Base-by-base conservation (phyloP, 2,329 filamentous ascomycete genomes). In the Exophiala sp. region DNA sequence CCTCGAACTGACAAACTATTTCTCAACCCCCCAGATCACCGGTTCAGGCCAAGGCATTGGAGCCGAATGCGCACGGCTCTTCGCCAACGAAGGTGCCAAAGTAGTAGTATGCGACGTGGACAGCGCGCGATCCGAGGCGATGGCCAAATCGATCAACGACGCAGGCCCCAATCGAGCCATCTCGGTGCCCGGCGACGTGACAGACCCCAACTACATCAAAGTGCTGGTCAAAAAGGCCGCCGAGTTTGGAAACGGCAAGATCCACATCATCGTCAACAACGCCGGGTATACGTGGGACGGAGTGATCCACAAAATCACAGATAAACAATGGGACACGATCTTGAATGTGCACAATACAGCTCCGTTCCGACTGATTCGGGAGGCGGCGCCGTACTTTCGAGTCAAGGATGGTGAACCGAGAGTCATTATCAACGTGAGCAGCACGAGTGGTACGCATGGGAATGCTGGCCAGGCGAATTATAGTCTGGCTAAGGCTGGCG, bases 401-500 rank as follows among this genome's bases (percentile, higher is more conserved):
- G 86, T 95, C 57, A 85, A 83, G 59, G 89, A 95, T 67, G 83
- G 85, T 62, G 86, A 85, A 66, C 79, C 84, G 3, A 79, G 89
- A 48, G 82, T 79, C 66, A 82, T 95, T 60, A 79, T 95, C 71
- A 94, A 93, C 68, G 87, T 95, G 66, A 86, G 81, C 48, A 86
- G 81, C 46, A 94, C 88, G 1, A 86, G 80, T 24, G 88, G 89
- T 46, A 73, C 93, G 10, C 81, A 94, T 67, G 89, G 89, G 48
- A 95, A 95, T 65, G 86, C 88, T 6, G 88, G 88, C n/a, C 88
- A 95, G 74, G 81, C 85, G 61, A 95, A 95, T 75, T 95, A 95
- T 68, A 79, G 85, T 29, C 73, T 90, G 41, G 89, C 86, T 46
- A 95, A 95, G 73, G 86, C 88, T 2, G 89, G 87, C 39, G 80